Evolutionary conservation across 2,329 filamentous ascomycete species (phyloP), one percentile per base, ranked within the genome.

Genomic region (Alternaria ethzedia): DNA sequence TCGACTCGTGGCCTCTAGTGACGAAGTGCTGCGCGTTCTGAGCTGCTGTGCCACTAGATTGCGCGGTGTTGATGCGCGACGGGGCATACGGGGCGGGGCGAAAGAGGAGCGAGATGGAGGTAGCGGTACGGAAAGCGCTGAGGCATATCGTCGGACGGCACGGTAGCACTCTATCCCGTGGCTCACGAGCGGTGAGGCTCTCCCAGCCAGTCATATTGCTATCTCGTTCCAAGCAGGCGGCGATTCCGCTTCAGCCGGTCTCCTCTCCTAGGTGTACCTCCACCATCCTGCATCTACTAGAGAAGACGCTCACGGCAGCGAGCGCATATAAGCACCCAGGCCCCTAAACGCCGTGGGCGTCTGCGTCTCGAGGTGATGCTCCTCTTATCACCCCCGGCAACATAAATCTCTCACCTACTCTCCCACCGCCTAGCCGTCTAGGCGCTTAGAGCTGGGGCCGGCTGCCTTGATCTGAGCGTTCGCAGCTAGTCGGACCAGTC

Each of bases 181-280:
- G 55, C 17, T 30, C 36, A 51, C 36, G 43, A 59, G 60, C 60
- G 60, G 60, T 63, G 60, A 63, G 46, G 56, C 41, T 45, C 49
- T 20, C 57, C 36, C n/a, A 30, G 54, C 61, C 64, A 59, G 25
- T 59, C 44, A 49, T 54, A 4, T 41, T 23, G 41, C 64, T 67
- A 67, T 67, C 64, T 59, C 20, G 54, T 43, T 59, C 61, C 57
- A 56, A 57, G 46, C 55, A 57, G 32, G 54, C 64, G 64, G 64
- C 65, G 55, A 65, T 62, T 67, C 62, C 62, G 62, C 62, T 65
- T 50, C 62, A 64, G 56, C 61, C 61, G 20, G 55, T 36, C 47
- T 58, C 46, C 15, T 52, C 26, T 20, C 51, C 36, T 25, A 32
- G 30, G 30, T 32, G 30, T 32, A 25, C 30, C 30, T 30, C 59